Evolutionary conservation across 805 yeast genomes (phyloP), one percentile per base, ranked within the genome.

Genomic region (Kazachstania bromeliacearum): DNA sequence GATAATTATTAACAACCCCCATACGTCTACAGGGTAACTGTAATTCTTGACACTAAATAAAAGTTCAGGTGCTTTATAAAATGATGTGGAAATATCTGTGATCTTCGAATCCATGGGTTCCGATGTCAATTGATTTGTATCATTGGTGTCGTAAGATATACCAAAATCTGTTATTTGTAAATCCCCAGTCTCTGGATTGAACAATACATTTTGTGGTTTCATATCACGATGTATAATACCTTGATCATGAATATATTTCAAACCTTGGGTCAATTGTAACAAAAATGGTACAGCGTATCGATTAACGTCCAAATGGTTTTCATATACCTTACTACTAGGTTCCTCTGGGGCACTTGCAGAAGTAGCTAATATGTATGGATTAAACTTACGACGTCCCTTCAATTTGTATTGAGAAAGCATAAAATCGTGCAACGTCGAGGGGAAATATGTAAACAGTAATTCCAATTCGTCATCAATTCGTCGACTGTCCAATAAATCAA

Each of bases 191-290:
- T 22, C 27, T 1, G 8, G 14, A 13, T 31, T 41, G 6, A 42
- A 10, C 34, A 48, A 33, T 42, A 88, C 79, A 59, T 88, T 88
- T 50, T 85, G 95, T 7, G 95, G 95, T 60, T 88, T 88, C 38
- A 88, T 87, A 61, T 88, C 96, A 51, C 96, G 69, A 55, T 88
- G 96, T 69, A 88, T 85, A 40, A 88, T 83, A 12, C 94, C 94
- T 75, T 79, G 74, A 7, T 84, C 74, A 59, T 87, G 96, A 13
- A 85, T 72, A 55, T 70, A 85, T 50, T 80, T 84, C 43, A 88
- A 66, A 6, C 95, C 96, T 45, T 68, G 70, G 37, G 85, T 66
- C 35, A 88, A 61, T 57, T 85, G 85, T 29, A 68, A 68, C 64
- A 84, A 77, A 55, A 87, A 85, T 59, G 68, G 41, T 9, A 31